Evolutionary conservation across 176 grass and related monocot genomes (phyloP).

Genomic region (Avena insularis): DNA sequence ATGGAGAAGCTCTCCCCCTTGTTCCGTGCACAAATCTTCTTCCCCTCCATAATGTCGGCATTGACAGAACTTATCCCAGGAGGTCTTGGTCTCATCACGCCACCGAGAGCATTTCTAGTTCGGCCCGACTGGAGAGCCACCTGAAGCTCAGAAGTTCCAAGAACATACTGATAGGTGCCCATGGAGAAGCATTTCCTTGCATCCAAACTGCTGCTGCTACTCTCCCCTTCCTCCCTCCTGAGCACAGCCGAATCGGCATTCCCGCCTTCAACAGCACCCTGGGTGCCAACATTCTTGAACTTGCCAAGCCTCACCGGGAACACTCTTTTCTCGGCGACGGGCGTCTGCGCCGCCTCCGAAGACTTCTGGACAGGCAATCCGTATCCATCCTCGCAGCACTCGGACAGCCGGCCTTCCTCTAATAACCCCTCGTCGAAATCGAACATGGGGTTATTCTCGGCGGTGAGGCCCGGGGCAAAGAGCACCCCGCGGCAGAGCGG

Average conservation of each 20-base stretch:
- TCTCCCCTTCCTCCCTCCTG: constrained; percentile 73
- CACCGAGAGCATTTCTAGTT: constrained; percentile 37
- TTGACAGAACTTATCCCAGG: constrained; percentile 47
- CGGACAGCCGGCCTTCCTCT: constrained; percentile 49
- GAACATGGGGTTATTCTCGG: constrained; percentile 58
- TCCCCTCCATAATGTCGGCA: constrained; percentile 67
- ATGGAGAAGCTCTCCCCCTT: constrained; percentile 92
- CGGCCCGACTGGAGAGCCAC: constrained; percentile 60
- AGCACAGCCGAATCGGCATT: constrained; percentile 39
- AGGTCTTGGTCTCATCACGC: constrained; percentile 39
- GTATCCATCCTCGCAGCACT: constrained; percentile 42
- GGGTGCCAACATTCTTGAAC: constrained; percentile 72
- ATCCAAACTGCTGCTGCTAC: constrained; percentile 89
- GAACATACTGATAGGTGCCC: constrained; percentile 91
- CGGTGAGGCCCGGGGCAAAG: constrained; percentile 47
- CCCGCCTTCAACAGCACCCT: constrained; percentile 43
- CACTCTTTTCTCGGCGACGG: constrained; percentile 56
- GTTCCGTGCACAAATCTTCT: constrained; percentile 63
- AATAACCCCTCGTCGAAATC: constrained; percentile 56
- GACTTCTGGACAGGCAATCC: constrained; percentile 40
- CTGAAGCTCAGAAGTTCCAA: constrained; percentile 68
- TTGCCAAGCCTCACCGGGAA: constrained; percentile 90
- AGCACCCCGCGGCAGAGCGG: constrained; percentile 83
- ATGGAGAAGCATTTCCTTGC: constrained; percentile 93
- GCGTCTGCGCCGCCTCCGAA: constrained; percentile 37